Evolutionary conservation across 192 early-diverging fungal species (phyloP).

Genomic region (Paraglomus brasilianum): DNA sequence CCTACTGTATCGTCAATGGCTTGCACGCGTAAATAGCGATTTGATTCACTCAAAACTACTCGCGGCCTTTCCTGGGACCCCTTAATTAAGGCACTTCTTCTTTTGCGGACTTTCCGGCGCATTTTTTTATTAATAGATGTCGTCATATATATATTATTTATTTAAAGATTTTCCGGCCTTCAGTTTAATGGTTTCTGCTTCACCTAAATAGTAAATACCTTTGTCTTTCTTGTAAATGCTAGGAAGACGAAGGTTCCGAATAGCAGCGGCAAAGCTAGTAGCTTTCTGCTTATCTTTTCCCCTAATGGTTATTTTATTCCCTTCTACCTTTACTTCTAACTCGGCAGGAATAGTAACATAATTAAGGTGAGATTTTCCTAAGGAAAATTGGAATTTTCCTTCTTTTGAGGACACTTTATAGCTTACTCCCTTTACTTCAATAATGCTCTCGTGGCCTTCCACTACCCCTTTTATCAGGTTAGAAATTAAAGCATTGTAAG

Average conservation of each 20-base stretch:
- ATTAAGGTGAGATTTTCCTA: background rate
- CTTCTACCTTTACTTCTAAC: background rate
- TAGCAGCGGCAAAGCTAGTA: no score
- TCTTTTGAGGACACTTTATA: conserved; percentile 16
- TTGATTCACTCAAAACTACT: conserved; percentile 18
- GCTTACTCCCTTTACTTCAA: conserved; percentile 15
- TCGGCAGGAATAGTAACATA: background rate
- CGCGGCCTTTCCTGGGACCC: background rate
- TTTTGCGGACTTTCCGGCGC: background rate
- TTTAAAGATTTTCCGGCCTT: conserved; percentile 10
- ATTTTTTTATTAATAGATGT: background rate
- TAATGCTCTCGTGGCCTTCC: background rate
- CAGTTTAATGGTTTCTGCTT: conserved; percentile 15
- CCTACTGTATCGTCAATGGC: conserved; percentile 15
- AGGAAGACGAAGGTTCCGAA: no score
- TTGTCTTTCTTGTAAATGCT: background rate
- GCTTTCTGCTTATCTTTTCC: no score
- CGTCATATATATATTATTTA: conserved; percentile 16
- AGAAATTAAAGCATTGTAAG: conserved; percentile 23
- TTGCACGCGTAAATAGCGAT: conserved; percentile 21
- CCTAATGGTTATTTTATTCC: background rate
- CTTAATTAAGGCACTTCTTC: conserved; percentile 5
- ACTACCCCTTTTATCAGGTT: conserved; percentile 10
- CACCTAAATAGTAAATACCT: conserved; percentile 11
- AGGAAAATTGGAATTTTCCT: background rate